Evolutionary conservation across 2,329 filamentous ascomycete species (phyloP), one percentile per base, ranked within the genome.

Genomic region (Trichoderma cornu-damae): DNA sequence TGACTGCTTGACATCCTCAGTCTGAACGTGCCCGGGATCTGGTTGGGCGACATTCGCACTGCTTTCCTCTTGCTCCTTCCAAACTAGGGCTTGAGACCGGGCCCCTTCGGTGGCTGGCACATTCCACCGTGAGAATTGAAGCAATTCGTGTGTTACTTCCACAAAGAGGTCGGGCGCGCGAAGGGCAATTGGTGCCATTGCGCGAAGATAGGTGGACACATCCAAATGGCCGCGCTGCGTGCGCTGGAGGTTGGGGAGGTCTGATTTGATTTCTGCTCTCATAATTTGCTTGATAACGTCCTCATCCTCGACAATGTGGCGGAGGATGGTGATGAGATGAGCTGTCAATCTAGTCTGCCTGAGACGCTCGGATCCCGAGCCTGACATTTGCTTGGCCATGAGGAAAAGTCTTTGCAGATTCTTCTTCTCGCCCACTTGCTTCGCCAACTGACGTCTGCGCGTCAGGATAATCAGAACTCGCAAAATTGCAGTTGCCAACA

Each of bases 291-390:
- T 90, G 60, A 97, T 81, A 2, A 88, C 94, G 16, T 91, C 87
- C 49, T 96, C 90, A 67, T 99, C 95, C 72, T 99, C 94, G 54
- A 97, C 84, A 62, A 99, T 87, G 67, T 99, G 94, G 38, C 95
- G 86, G 42, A 99, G 76, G 52, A 96, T 87, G 11, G 93, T 82
- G 81, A 97, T 87, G 65, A 96, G 87, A 58, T 87, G 81, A 20
- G 77, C 71, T 3, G 77, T 75, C 37, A 83, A 73, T 53, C 75
- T 76, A 2, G 75, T 77, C 38, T 80, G 77, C 60, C 75, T 79
- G 8, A 99, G 80, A 55, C 87, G 86, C 55, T 88, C 83, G 28
- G 90, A 89, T 6, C 89, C 88, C 28, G 85, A 81, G 24, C 88
- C 89, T 18, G 90, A 86, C 59, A 97, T 82, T 70, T 97, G 93